Evolutionary conservation across 495 filamentous ascomycete species (phyloP), one percentile per base, ranked within the genome.

Genomic region (Penicillium cinerascens): DNA sequence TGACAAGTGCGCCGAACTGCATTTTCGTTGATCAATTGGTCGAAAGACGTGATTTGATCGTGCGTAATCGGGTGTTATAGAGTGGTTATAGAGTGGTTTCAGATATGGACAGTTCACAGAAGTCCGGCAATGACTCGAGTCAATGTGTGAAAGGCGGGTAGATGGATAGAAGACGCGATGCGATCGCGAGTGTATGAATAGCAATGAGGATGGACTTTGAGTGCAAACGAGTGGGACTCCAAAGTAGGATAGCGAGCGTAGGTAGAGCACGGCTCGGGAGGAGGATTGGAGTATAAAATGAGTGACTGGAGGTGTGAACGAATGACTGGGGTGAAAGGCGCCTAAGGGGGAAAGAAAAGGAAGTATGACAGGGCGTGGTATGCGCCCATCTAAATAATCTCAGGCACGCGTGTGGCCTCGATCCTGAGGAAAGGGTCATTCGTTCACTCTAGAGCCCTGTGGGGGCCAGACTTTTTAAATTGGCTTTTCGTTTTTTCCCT

Each of bases 1-100:
- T 66, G 47, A 64, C 23, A 29, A 75, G 55, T 33, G 70, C 44
- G 53, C 47, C 56, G 49, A 73, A 47, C 60, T 73, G 71, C 72
- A 75, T 75, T 44, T 40, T 71, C 49, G 29, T 29, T n/a, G 42
- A 52, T 44, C 21, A 40, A 18, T 18, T 39, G 38, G 36, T 29
- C 3, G 6, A 29, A 45, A 27, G 26, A 51, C 36, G 22, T 16
- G 35, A 40, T 45, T 41, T 23, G 37, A 42, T 20, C 11, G 45
- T 33, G 36, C 11, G 37, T 16, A 23, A 39, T 26, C 25, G 42
- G 36, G 25, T 33, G 17, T 4, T 44, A 6, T 13, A 49, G 37
- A 17, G 39, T 42, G 22, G 17, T 4, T 44, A 6, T 13, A 49
- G 37, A 17, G 39, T 42, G 22, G 26, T 18, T 9, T 18, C 6